Evolutionary conservation across 352 stramenopile genomes (phyloP), one percentile per base, ranked within the genome.

Genomic region (Phytopythium chamaehyphon): DNA sequence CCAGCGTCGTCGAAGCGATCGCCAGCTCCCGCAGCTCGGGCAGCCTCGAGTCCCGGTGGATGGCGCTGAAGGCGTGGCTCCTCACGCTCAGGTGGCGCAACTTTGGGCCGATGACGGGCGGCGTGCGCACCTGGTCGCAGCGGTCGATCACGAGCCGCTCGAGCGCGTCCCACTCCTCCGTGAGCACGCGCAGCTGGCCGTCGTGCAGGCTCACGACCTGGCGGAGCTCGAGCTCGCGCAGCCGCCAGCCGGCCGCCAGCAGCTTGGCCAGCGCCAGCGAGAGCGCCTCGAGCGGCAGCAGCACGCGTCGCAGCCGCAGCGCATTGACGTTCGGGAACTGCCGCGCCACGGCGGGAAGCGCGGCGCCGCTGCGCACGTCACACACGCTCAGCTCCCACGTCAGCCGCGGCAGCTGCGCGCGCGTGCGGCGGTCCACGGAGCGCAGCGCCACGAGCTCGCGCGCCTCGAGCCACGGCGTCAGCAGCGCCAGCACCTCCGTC

Each of bases 121-220:
- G 80, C 12, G 70, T 59, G 50, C 76, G 70, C 51, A 91, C 53
- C 40, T 86, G 65, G 53, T 76, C 82, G 53, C 80, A 91, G 49
- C 88, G 61, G 1, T 56, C 44, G 55, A 89, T 61, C 11, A 51
- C 54, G 33, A 91, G 51, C 38, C 54, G 64, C 48, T 75, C 69
- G 28, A 91, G 76, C 35, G 55, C 60, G 8, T 57, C 16, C 33
- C 49, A 69, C 28, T 76, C 50, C 42, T 78, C 47, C 15, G 70
- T 64, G 35, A 67, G 44, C 0, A 83, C 54, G 19, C 64, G 55
- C 37, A 89, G 23, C 35, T 74, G 65, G 15, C 62, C 73, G 45
- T 83, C 77, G 19, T 57, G 69, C 24, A 84, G 61, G 23, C 74
- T 62, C 39, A 57, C 71, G n/a, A 91, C 64, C 23, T 68, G 63